Evolutionary conservation across 2,329 filamentous ascomycete species (phyloP).

Genomic region (Xylaria sp.): DNA sequence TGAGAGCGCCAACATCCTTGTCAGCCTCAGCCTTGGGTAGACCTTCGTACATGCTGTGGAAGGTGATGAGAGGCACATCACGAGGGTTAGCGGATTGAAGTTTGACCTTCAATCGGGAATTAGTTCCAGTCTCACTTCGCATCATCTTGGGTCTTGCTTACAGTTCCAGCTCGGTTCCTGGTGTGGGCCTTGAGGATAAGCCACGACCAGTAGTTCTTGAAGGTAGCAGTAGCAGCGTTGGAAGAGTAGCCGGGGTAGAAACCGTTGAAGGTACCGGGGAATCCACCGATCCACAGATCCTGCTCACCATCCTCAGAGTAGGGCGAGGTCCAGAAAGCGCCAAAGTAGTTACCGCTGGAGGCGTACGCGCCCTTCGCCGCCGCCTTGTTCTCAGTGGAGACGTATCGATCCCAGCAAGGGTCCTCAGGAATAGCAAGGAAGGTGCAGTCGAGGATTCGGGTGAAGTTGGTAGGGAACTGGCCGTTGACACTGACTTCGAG

Average conservation of each 20-base stretch:
- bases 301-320: slow-evolving; percentile 47
- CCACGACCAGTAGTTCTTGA: slow-evolving; percentile 58
- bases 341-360: slow-evolving; percentile 51
- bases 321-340: slow-evolving; percentile 46
- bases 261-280: slow-evolving; percentile 54
- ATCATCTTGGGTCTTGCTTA: slow-evolving; percentile 50
- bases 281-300: slow-evolving; percentile 54
- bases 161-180: slow-evolving; percentile 69
- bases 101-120: slow-evolving; percentile 17
- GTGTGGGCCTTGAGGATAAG: slow-evolving; percentile 68
- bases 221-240: slow-evolving; percentile 49
- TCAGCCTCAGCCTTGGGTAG: slow-evolving; percentile 55
- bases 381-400: slow-evolving; percentile 33
- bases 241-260: slow-evolving; percentile 55
- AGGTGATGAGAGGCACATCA: slow-evolving; percentile 71
- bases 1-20: slow-evolving; percentile 63
- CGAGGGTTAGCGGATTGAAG: slow-evolving; percentile 71
- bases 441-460: slow-evolving; percentile 52
- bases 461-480: slow-evolving; percentile 54
- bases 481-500: slow-evolving; percentile 61
- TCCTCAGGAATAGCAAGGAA: slow-evolving; percentile 50
- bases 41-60: slow-evolving; percentile 69
- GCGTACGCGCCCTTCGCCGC: slow-evolving; percentile 50
- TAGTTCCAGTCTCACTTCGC: neutral
- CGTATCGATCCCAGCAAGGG: slow-evolving; percentile 48